A percentile compares a stretch with the other conserved stretches of the same genome.
Evolutionary conservation across 352 stramenopile species (phyloP).

Genomic region (Plasmopara muralis): DNA sequence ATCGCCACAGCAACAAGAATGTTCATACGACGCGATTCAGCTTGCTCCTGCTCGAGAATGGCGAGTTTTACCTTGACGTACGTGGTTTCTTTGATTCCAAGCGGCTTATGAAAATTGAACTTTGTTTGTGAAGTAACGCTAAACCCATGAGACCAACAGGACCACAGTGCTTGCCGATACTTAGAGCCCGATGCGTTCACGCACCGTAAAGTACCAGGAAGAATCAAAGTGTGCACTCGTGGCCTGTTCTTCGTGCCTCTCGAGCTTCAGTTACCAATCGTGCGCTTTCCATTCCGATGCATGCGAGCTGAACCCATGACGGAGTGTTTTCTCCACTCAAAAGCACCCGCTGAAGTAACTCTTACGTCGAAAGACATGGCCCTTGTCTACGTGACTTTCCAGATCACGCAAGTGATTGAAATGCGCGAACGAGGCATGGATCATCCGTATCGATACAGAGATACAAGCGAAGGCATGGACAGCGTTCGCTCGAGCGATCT

Average conservation of each 20-base stretch:
- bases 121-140: constrained; percentile 10
- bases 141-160: constrained; percentile 27
- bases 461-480: constrained; percentile 16
- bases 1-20: constrained; percentile 27
- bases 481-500: constrained; percentile 1
- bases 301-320: constrained; percentile 48
- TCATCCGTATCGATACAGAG: constrained; percentile 52
- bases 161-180: constrained; percentile 59
- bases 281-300: constrained; percentile 74
- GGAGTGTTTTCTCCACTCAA: constrained; percentile 40
- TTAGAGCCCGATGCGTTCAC: constrained; percentile 31
- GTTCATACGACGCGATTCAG: constrained; percentile 70
- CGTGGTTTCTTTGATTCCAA: constrained; percentile 4
- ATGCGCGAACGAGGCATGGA: constrained; percentile 72
- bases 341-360: constrained; percentile 1
- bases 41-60: constrained; percentile 87
- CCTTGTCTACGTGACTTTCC: constrained; percentile 51
- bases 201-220: constrained; percentile 43
- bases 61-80: constrained; percentile 88
- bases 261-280: constrained; percentile 56
- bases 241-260: constrained; percentile 87
- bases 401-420: constrained; percentile 47
- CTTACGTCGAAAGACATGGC: constrained; percentile 2
- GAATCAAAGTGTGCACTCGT: constrained; percentile 81
- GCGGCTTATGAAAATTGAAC: background rate